Evolutionary conservation across 73 alveolate species (phyloP).

Genomic region (Symbiodinium natans): DNA sequence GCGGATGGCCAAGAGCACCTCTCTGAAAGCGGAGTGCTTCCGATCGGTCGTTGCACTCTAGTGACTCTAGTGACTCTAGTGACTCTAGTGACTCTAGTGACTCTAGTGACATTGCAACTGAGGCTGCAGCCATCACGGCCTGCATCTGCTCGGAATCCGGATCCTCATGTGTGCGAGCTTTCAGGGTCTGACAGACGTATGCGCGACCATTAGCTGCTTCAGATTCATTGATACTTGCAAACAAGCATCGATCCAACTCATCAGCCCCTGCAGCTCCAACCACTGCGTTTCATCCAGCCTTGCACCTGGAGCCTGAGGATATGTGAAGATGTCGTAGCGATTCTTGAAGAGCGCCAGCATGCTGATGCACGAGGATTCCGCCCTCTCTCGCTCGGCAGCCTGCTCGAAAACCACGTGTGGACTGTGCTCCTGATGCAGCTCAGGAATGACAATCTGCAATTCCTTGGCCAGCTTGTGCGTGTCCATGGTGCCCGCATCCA

Average conservation of each 20-base stretch:
- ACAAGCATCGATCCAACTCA: slow-evolving; percentile 51
- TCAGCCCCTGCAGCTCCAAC: slow-evolving; percentile 18
- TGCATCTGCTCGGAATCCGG: slow-evolving; percentile 63
- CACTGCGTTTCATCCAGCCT: slow-evolving; percentile 61
- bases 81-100: too few relatives aligned
- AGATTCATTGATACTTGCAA: too few relatives aligned
- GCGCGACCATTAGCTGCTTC: too few relatives aligned
- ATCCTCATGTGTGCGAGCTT: background rate
- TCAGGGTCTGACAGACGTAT: too few relatives aligned
- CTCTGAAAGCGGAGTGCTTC: background rate
- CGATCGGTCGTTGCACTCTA: too few relatives aligned
- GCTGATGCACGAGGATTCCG: slow-evolving; percentile 59
- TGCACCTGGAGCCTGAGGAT: slow-evolving; percentile 49
- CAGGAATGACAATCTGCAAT: background rate
- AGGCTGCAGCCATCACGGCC: slow-evolving; percentile 14
- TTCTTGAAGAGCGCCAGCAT: slow-evolving; percentile 21
- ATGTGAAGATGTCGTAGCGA: slow-evolving; percentile 69
- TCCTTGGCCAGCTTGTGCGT: background rate
- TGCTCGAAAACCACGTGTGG: slow-evolving; percentile 43
- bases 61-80: too few relatives aligned
- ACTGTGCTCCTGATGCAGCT: slow-evolving; percentile 4
- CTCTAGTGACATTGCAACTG: too few relatives aligned
- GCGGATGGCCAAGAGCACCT: slow-evolving; percentile 63
- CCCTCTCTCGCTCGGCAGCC: slow-evolving; percentile 49
- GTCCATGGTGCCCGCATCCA: background rate